Base-by-base conservation (phyloP, 768 basidiomycete genomes). In the Collybia mongolica region DNA sequence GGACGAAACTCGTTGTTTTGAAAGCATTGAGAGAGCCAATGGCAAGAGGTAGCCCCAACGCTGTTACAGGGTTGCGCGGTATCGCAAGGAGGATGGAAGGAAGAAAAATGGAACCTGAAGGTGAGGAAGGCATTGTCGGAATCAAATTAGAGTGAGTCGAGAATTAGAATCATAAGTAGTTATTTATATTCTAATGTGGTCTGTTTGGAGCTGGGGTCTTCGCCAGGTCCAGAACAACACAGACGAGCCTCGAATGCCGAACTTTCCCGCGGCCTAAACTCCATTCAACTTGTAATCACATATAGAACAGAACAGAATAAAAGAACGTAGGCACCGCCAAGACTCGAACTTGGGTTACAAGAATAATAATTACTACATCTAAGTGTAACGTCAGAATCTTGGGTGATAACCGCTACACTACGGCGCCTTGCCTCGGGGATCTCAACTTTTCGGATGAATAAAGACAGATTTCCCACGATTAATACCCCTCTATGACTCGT, bases 21-120 rank as follows among this genome's bases (percentile, higher is more conserved):
- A 68, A 66, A 5, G 82, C 82, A 47, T 76, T 77, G 32, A 81
- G 61, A 35, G 77, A 69, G 28, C 84, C 84, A 0, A 83, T 65
- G 32, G 72, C 72, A 9, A 88, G 66, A 4, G 83, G 85, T 9
- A 85, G 68, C 12, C 82, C 83, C 7, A 86, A 70, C 1, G 83
- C 82, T 11, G 76, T 69, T 46, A 82, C 65, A 6, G 82, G 77
- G 59, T 81, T 77, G 58, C 81, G 74, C 3, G 81, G 80, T 51
- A 82, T 73, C 17, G 71, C 68, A 53, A 84, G 68, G 22, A 84
- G 66, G 54, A 82, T 64, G 36, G 46, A 8, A 20, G 46, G 46
- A 32, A 32, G 32, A 32, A 32, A 32, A 32, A 32, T 14, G 11
- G 32, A 32, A 32, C 14, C 32, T 32, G 32, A 11, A 32, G 32